phyloP scores from a whole-genome alignment of 1,284 basidiomycete genomes.

The Phenoliferia sp. region DNA sequence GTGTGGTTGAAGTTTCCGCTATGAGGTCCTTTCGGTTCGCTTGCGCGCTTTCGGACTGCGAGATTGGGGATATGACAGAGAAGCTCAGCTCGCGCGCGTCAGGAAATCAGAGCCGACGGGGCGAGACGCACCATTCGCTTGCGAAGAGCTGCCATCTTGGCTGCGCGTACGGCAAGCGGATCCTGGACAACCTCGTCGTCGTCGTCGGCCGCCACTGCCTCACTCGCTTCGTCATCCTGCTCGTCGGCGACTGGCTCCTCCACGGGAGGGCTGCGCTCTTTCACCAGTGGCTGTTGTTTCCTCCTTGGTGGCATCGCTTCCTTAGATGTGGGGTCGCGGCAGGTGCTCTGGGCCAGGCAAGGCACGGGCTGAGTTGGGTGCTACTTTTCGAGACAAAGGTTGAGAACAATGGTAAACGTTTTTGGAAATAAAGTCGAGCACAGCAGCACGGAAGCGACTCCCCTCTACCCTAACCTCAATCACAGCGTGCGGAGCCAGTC shows the following conservation, averaged over 20 bases:
- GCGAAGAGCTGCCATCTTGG: constrained; percentile 68
- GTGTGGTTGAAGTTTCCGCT: constrained; percentile 70
- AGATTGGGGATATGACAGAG: no score
- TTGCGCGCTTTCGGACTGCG: constrained; percentile 65
- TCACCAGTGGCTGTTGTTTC: not conserved
- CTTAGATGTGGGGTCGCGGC: not conserved
- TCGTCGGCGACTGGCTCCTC: not conserved
- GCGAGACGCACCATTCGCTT: constrained; percentile 62
- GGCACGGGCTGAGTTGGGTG: no score
- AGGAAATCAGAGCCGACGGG: not conserved
- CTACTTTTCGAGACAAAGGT: no score
- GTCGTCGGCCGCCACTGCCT: not conserved
- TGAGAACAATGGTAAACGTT: no score
- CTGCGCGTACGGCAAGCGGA: constrained; percentile 50
- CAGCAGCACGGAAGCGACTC: no score
- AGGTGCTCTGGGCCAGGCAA: not conserved
- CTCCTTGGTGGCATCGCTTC: not conserved
- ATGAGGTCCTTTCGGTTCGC: constrained; percentile 79
- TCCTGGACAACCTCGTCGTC: not conserved
- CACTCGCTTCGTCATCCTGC: no score
- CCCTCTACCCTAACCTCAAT: no score
- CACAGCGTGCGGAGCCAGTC: no score
- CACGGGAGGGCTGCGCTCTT: not conserved
- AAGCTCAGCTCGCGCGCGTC: no score
- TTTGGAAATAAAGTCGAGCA: no score